Conservation (phyloP, 148 eudicot genomes). For the Rhododendron henanense region DNA sequence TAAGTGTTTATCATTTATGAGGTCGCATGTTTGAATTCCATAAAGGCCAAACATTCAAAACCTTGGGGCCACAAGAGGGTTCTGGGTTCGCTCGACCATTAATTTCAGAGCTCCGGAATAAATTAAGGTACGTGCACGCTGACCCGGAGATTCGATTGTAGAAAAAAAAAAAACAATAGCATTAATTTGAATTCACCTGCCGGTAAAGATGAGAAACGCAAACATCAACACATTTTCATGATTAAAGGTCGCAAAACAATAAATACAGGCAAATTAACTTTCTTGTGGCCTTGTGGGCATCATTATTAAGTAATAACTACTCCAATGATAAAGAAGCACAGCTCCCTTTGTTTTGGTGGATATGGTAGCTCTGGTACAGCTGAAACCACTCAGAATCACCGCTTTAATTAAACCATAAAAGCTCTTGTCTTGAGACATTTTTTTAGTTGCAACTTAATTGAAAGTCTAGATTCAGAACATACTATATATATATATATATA, state of each 20-base stretch:
- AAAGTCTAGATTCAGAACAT: neutral
- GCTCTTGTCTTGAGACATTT: neutral
- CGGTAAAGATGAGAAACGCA: neutral
- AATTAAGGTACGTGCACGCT: too few species aligned
- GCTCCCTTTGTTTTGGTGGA: neutral
- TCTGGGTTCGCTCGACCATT: accelerated
- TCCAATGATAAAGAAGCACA: neutral
- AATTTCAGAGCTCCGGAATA: too few species aligned
- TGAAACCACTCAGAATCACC: neutral
- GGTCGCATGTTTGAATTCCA: too few species aligned
- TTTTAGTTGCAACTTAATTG: neutral
- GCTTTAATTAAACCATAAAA: neutral
- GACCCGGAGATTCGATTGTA: too few species aligned
- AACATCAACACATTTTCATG: neutral
- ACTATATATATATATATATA: too few species aligned
- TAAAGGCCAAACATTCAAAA: too few species aligned
- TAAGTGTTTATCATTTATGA: too few species aligned
- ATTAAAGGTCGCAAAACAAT: neutral
- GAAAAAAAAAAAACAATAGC: too few species aligned
- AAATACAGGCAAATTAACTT: neutral
- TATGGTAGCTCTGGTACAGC: neutral
- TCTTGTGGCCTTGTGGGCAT: neutral
- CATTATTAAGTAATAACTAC: neutral
- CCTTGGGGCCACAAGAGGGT: too few species aligned
- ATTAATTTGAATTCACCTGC: too few species aligned